Evolutionary conservation across 306 rosid species (phyloP), one percentile per base, ranked within the genome.

Genomic region (Argentina anserina): DNA sequence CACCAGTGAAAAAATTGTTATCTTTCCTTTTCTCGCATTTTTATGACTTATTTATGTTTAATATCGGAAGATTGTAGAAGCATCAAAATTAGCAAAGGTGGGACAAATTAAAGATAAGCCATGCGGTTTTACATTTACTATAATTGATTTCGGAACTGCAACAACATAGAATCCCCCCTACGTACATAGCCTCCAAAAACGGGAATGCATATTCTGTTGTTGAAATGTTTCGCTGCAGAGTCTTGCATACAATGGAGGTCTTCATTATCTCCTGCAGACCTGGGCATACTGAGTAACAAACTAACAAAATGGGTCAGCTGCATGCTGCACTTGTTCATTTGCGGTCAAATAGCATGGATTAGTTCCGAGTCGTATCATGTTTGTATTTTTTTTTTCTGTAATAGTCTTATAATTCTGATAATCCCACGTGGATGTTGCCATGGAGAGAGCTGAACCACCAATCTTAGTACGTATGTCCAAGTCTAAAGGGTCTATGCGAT

Each of bases 271-370:
- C 65, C n/a, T n/a, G n/a, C n/a, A n/a, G n/a, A n/a, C n/a, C n/a
- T 23, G 50, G 7, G 37, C 75, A 70, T 2, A 25, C 2, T 25
- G 1, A n/a, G 28, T n/a, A n/a, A n/a, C n/a, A n/a, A n/a, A n/a
- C 34, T 71, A 71, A 47, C 66, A 71, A 53, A 55, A 15, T 7
- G 75, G 53, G 28, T 71, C 75, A 7, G 4, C 53, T 71, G 75
- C 75, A 14, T 2, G 25, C 20, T 23, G 26, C 46, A 40, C 29
- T 43, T 9, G 40, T n/a, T 15, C 55, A 56, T 53, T 39, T 25
- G 15, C 67, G 39, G 26, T 10, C 25, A 55, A 55, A 37, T 21
- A 37, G 7, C 26, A 68, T 41, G 40, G 40, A 6, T 45, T 28
- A 36, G 6, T 7, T 28, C 46, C 17, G 20, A 49, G 2, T 59